Conservation (phyloP, 495 filamentous ascomycete genomes). For the Friedmanniomyces simplex region DNA sequence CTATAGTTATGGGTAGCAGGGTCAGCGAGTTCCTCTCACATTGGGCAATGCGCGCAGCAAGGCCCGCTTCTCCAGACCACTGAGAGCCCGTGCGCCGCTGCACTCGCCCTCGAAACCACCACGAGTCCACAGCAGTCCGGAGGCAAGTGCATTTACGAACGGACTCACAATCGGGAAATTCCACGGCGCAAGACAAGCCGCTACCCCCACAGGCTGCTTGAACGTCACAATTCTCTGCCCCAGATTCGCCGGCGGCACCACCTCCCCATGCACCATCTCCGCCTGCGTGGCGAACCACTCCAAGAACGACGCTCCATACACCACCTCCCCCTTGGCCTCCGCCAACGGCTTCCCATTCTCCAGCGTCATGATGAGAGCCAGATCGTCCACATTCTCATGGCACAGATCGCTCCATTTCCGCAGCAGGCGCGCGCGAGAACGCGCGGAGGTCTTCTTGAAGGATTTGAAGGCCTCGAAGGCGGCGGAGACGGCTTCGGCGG, state of each 20-base stretch:
- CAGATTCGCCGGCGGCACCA: conserved; percentile 17
- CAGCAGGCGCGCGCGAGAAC: conserved; percentile 13
- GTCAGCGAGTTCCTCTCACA: too few relatives aligned
- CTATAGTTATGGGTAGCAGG: too few relatives aligned
- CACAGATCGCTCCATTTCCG: conserved; percentile 18
- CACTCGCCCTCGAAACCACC: too few relatives aligned
- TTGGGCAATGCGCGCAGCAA: too few relatives aligned
- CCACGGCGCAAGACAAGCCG: conserved; percentile 41
- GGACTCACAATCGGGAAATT: conserved; percentile 61
- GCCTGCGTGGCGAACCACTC: conserved; percentile 25
- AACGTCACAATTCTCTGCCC: conserved; percentile 20
- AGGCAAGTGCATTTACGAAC: too few relatives aligned
- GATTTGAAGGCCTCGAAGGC: conserved; percentile 9
- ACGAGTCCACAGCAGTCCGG: too few relatives aligned
- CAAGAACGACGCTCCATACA: conserved; percentile 22
- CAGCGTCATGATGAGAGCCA: conserved; percentile 24
- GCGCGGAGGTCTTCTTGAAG: conserved; percentile 13
- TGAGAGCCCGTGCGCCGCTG: too few relatives aligned
- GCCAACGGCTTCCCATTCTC: conserved; percentile 25
- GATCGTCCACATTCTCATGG: conserved; percentile 18
- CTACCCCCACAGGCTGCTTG: conserved; percentile 23
- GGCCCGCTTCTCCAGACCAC: too few relatives aligned
- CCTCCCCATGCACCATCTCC: conserved; percentile 18
- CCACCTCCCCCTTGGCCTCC: conserved; percentile 23
- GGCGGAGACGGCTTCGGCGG: conserved; percentile 5